phyloP scores from a whole-genome alignment of 75 land plant species.

The Chamaecyparis obtusa region DNA sequence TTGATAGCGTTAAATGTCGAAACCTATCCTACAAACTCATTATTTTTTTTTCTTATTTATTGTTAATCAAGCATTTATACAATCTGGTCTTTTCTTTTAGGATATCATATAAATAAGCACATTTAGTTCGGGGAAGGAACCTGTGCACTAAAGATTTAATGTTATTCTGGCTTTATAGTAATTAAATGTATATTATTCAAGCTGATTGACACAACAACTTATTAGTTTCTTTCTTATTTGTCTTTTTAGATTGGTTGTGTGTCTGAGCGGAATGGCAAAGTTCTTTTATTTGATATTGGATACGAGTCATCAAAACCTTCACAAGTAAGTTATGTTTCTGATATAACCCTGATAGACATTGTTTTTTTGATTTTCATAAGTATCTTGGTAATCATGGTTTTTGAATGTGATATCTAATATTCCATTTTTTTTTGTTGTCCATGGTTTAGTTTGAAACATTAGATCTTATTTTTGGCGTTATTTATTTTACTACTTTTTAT shows the following conservation, averaged over 20 bases:
- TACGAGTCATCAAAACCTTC: conserved; percentile 53
- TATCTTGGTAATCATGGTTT: neutral
- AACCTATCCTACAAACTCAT: too few relatives aligned
- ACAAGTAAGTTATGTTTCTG: conserved; percentile 38
- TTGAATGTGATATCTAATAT: neutral
- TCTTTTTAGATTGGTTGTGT: conserved; percentile 62
- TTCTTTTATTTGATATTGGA: conserved; percentile 57
- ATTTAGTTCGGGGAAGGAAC: neutral
- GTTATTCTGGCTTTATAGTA: neutral
- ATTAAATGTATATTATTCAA: neutral
- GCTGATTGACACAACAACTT: neutral
- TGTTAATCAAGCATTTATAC: neutral
- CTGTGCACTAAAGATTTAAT: neutral
- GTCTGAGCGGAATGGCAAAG: conserved; percentile 38
- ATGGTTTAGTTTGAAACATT: neutral
- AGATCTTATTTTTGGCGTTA: neutral
- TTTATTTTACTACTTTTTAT: neutral
- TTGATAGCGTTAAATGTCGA: too few relatives aligned
- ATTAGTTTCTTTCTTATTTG: neutral
- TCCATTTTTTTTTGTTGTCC: neutral
- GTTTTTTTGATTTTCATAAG: neutral
- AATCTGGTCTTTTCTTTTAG: neutral
- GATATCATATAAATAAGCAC: neutral
- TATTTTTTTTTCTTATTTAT: neutral
- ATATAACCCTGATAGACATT: neutral